These are phyloP conservation scores for Ganoderma lucidum DNA, from an alignment of 1,284 basidiomycete species.

Conservation along the genomic window DNA sequence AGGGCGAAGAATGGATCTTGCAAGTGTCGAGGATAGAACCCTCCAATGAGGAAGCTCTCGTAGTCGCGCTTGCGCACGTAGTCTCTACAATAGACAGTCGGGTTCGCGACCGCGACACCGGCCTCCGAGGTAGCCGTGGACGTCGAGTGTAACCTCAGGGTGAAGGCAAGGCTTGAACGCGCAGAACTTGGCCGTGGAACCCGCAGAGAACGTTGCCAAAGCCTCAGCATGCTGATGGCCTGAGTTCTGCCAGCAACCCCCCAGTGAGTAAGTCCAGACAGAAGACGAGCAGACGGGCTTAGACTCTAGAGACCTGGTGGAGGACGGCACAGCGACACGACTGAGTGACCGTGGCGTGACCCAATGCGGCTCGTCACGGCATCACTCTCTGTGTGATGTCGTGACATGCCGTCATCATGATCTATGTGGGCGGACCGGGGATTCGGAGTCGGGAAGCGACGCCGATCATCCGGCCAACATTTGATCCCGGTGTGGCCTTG, in stretches of 20 bases:
- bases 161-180: background rate
- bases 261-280: background rate
- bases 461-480: background rate
- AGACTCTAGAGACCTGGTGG: background rate
- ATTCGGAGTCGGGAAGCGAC: slow-evolving; percentile 4
- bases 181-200: background rate
- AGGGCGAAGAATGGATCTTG: slow-evolving; percentile 83
- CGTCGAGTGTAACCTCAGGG: slow-evolving; percentile 24
- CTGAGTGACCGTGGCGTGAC: slow-evolving; percentile 8
- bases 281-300: background rate
- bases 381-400: slow-evolving; percentile 11
- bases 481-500: no score
- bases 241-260: background rate
- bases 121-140: slow-evolving; percentile 26
- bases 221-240: slow-evolving; percentile 4
- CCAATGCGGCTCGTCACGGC: slow-evolving; percentile 23
- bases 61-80: slow-evolving; percentile 81
- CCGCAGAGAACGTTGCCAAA: background rate
- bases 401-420: slow-evolving; percentile 4
- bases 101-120: slow-evolving; percentile 48
- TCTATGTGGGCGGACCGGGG: slow-evolving; percentile 2
- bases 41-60: slow-evolving; percentile 80
- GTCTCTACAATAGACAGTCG: slow-evolving; percentile 68
- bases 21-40: slow-evolving; percentile 76
- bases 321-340: slow-evolving; percentile 16